Conservation (phyloP, 2,329 filamentous ascomycete genomes). For the Verticillium alfalfae region DNA sequence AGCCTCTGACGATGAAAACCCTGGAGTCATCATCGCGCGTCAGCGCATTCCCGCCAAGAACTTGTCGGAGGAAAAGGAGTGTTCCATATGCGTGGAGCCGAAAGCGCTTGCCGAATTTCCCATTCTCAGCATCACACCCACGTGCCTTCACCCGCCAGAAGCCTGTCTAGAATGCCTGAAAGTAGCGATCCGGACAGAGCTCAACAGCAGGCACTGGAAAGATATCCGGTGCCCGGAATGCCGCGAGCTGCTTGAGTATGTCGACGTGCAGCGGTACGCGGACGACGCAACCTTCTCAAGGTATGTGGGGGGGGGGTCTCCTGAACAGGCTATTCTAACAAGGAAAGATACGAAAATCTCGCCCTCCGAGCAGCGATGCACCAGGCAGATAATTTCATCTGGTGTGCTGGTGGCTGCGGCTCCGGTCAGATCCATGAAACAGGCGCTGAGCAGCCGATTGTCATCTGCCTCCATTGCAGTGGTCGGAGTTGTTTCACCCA, state of each 20-base stretch:
- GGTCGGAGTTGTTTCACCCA: constrained; percentile 37
- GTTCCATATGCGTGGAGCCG: constrained; percentile 27
- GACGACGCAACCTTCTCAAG: constrained; percentile 33
- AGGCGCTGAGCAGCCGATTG: constrained; percentile 30
- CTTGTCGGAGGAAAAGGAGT: constrained; percentile 20
- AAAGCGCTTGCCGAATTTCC: constrained; percentile 24
- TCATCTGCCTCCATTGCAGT: constrained; percentile 31
- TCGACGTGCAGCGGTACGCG: constrained; percentile 39
- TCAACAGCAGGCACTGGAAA: constrained; percentile 31
- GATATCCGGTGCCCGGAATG: constrained; percentile 50
- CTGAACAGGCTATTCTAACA: not conserved
- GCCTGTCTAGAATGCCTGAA: constrained; percentile 28
- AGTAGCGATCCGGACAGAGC: constrained; percentile 24
- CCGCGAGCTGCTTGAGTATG: constrained; percentile 30
- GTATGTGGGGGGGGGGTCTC: not conserved
- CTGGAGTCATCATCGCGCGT: constrained; percentile 22
- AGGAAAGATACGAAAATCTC: constrained; percentile 30
- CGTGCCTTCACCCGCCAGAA: constrained; percentile 18
- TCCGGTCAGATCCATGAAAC: constrained; percentile 46
- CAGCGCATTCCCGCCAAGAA: constrained; percentile 17
- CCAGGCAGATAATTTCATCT: constrained; percentile 39
- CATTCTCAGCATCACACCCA: constrained; percentile 15
- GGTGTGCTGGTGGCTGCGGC: constrained; percentile 47
- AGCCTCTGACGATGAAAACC: constrained; percentile 7
- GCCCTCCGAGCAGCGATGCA: constrained; percentile 35